phyloP scores from a whole-genome alignment of 2,329 filamentous ascomycete species.

The Botrytis medusae region DNA sequence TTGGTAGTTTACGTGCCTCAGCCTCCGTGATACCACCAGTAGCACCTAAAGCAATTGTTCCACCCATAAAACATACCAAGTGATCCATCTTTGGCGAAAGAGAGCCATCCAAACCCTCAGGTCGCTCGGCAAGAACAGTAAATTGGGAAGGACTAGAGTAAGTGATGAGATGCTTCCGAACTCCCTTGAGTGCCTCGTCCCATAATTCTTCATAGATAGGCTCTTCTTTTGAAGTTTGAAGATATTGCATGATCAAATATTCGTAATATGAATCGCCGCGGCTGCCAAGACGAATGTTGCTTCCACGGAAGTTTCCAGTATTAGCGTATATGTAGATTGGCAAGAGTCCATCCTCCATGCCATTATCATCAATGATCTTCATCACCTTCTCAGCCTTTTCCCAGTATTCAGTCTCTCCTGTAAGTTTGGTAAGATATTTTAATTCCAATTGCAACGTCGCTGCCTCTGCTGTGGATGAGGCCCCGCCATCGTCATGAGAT shows the following conservation, averaged over 20 bases:
- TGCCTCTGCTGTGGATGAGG: slow-evolving; percentile 91
- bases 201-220: slow-evolving; percentile 88
- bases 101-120: slow-evolving; percentile 63
- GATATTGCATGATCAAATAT: slow-evolving; percentile 97
- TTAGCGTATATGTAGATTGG: slow-evolving; percentile 88
- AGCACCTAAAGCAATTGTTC: slow-evolving; percentile 85
- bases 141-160: slow-evolving; percentile 79
- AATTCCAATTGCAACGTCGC: slow-evolving; percentile 92
- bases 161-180: slow-evolving; percentile 88
- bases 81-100: slow-evolving; percentile 96
- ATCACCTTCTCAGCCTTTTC: slow-evolving; percentile 89
- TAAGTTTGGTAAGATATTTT: slow-evolving; percentile 94
- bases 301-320: slow-evolving; percentile 73
- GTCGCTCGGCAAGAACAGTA: slow-evolving; percentile 88
- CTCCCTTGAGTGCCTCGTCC: slow-evolving; percentile 78
- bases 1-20: slow-evolving; percentile 68
- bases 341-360: slow-evolving; percentile 75
- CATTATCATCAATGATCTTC: slow-evolving; percentile 82
- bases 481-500: slow-evolving; percentile 81
- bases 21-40: slow-evolving; percentile 76
- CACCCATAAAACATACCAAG: slow-evolving; percentile 94
- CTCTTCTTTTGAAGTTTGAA: slow-evolving; percentile 88
- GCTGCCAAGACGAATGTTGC: slow-evolving; percentile 88
- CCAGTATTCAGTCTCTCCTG: slow-evolving; percentile 91
- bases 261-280: slow-evolving; percentile 98